Evolutionary conservation across 768 basidiomycete species (phyloP), one percentile per base, ranked within the genome.

Genomic region (Vishniacozyma victoriae): DNA sequence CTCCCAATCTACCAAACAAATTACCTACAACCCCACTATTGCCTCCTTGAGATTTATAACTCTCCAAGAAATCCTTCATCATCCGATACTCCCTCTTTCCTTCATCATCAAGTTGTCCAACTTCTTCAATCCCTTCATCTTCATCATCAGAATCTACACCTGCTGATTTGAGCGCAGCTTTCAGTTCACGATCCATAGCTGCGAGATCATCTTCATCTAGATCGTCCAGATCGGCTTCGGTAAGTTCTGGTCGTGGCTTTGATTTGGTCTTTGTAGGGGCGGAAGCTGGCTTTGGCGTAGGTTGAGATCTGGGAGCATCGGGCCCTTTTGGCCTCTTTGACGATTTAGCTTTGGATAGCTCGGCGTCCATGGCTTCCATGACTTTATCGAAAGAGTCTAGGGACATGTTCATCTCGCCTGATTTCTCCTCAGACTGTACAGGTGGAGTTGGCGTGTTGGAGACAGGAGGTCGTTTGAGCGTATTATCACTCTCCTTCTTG

Each of bases 1-100:
- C 81, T 46, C 72, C 81, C 52, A 99, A 68, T 56, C 90, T 77
- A 33, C 95, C 88, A 35, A 84, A 86, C 37, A 99, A 74, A 64
- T 84, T 95, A 44, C 92, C 79, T 13, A 95, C 92, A 19, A 92
- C 95, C 1, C 95, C 95, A 20, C 87, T 81, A 41, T 87, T 72
- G 19, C 95, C 95, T 6, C 69, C 85, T 66, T 99, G 95, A 54
- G 83, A 84, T 68, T 87, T 89, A 77, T 88, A 96, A 72, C 90
- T 93, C 75, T 95, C 90, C 71, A 97, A 72, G 71, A 99, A 91
- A 71, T 95, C 93, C 74, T 89, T 93, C 76, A 97, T 93, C 62
- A 97, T 74, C 59, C 83, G 83, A 71, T 92, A 95, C 69, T 99
- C 89, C 64, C 55, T 52, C 48, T 62, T 59, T 16, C 55, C 68